These are phyloP conservation scores for Lactuca sativa DNA, from an alignment of 129 eudicot genomes.

Conservation along the genomic window DNA sequence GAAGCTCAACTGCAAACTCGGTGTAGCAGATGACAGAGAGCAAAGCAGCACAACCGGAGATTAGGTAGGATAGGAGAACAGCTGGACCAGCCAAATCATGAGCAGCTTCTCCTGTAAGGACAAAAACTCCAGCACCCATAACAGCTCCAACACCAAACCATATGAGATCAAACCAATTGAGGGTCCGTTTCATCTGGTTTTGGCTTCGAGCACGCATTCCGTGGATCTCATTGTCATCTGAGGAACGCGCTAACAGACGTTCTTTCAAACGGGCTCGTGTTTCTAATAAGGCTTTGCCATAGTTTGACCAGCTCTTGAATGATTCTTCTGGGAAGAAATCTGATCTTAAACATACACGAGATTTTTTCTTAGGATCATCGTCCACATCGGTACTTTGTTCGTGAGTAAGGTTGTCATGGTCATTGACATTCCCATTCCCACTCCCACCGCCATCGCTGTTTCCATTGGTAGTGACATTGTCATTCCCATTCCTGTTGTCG, in stretches of 20 bases:
- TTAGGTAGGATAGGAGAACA: constrained; percentile 55
- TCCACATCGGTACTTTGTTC: constrained; percentile 15
- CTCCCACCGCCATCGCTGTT: neutral
- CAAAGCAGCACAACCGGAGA: constrained; percentile 68
- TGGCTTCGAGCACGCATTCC: constrained; percentile 56
- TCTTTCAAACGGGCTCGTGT: constrained; percentile 48
- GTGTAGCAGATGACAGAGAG: constrained; percentile 80
- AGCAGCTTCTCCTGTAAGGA: constrained; percentile 71
- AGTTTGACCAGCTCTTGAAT: constrained; percentile 67
- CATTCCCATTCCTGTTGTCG: no score
- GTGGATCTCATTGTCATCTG: constrained; percentile 43
- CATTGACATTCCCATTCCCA: neutral
- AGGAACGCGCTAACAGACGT: constrained; percentile 62
- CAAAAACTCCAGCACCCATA: constrained; percentile 82
- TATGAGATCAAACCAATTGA: constrained; percentile 72
- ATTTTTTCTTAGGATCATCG: constrained; percentile 14
- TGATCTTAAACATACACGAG: constrained; percentile 44
- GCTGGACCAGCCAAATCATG: constrained; percentile 62
- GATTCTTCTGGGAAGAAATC: constrained; percentile 80
- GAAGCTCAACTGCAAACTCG: constrained; percentile 77
- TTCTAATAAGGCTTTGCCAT: constrained; percentile 46
- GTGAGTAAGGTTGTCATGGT: constrained; percentile 9
- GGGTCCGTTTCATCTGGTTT: constrained; percentile 55
- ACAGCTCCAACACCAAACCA: constrained; percentile 85
- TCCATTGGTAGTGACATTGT: neutral